These are phyloP conservation scores for Hypomyces perniciosus DNA, from an alignment of 2,329 filamentous ascomycete species.

Conservation along the genomic window DNA sequence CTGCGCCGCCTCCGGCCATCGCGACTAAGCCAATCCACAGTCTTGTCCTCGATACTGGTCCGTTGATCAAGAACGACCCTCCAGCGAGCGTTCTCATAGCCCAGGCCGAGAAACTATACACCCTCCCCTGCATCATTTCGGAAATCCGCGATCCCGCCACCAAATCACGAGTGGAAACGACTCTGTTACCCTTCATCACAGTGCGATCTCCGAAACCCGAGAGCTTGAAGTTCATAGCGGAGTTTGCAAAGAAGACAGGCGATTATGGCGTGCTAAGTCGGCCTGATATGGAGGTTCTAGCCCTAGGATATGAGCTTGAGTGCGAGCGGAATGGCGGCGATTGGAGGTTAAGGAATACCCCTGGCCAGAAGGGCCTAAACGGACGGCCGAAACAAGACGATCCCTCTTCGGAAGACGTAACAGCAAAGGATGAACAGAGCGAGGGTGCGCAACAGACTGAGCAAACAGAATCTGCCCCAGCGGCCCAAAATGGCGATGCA, in stretches of 20 bases:
- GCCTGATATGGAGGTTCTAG: slow-evolving; percentile 84
- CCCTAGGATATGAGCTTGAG: slow-evolving; percentile 90
- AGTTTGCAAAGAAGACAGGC: slow-evolving; percentile 84
- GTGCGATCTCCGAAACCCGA: slow-evolving; percentile 67
- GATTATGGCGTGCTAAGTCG: slow-evolving; percentile 82
- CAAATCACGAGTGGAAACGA: slow-evolving; percentile 72
- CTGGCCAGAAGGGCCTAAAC: slow-evolving; percentile 73
- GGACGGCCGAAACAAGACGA: slow-evolving; percentile 41
- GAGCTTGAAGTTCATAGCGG: slow-evolving; percentile 72
- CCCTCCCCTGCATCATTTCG: slow-evolving; percentile 75
- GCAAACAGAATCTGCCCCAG: slow-evolving; percentile 4
- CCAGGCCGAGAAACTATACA: slow-evolving; percentile 71
- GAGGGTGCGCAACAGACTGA: slow-evolving; percentile 19
- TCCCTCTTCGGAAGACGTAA: slow-evolving; percentile 19
- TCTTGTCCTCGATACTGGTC: slow-evolving; percentile 83
- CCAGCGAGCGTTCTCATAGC: slow-evolving; percentile 74
- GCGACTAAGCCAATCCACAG: slow-evolving; percentile 65
- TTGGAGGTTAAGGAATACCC: slow-evolving; percentile 73
- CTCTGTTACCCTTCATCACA: slow-evolving; percentile 77
- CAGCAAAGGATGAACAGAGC: slow-evolving; percentile 8
- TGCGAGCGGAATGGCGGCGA: slow-evolving; percentile 85
- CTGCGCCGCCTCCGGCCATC: slow-evolving; percentile 7
- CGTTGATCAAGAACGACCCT: slow-evolving; percentile 89
- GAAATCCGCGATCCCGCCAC: slow-evolving; percentile 87
- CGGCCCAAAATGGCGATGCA: slow-evolving; percentile 1